phyloP scores from a whole-genome alignment of 2,329 filamentous ascomycete genomes.

The Eurotiales sp. region DNA sequence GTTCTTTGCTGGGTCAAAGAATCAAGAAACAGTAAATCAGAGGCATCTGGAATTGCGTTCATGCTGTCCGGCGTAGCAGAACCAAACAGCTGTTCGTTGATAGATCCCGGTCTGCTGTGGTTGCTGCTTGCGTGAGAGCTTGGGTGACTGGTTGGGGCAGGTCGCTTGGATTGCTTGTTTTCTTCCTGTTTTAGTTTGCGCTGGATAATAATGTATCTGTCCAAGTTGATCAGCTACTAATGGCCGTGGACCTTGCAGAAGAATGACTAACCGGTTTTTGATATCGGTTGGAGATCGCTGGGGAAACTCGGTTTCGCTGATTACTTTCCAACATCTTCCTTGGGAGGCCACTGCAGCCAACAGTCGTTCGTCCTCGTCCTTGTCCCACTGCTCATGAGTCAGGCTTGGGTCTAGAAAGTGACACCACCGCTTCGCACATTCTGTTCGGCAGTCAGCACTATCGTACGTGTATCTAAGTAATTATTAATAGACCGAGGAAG shows the following conservation, averaged over 20 bases:
- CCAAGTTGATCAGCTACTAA: background rate
- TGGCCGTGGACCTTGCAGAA: no score
- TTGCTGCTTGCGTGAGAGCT: background rate
- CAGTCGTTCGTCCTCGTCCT: background rate
- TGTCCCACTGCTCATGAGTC: background rate
- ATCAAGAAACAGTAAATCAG: background rate
- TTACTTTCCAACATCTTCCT: background rate
- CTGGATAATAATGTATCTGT: background rate
- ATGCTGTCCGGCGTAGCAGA: background rate
- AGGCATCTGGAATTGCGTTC: background rate
- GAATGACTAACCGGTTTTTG: background rate
- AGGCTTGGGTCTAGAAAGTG: background rate
- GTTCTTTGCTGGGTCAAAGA: background rate
- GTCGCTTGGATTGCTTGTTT: background rate
- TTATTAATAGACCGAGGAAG: background rate
- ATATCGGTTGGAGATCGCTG: background rate
- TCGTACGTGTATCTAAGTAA: no score
- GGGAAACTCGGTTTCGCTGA: constrained; percentile 1
- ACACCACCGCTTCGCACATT: background rate
- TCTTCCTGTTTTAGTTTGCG: background rate
- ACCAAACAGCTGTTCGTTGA: background rate
- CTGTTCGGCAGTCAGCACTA: background rate
- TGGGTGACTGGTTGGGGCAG: background rate
- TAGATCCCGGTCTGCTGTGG: background rate
- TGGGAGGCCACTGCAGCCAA: background rate